phyloP scores from a whole-genome alignment of 345 rosid genomes.

The Zanthoxylum bungeanum region DNA sequence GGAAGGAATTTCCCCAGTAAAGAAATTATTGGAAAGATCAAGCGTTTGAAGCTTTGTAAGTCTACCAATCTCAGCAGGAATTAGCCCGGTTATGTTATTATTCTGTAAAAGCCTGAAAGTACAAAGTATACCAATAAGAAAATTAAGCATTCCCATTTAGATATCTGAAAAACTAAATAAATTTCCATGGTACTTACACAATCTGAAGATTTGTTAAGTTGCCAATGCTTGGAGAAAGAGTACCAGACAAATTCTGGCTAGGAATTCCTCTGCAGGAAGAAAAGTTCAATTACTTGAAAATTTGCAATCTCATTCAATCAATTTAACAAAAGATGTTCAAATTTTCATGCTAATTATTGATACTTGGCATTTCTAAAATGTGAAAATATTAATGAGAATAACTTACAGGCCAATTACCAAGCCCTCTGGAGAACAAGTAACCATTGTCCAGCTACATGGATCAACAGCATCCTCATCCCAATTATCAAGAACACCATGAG shows the following conservation, averaged over 20 bases:
- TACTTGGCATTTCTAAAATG: neutral
- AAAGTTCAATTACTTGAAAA: constrained; percentile 14
- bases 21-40: constrained; percentile 83
- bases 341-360: neutral
- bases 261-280: constrained; percentile 67
- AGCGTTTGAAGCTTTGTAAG: constrained; percentile 78
- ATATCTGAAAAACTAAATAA: neutral
- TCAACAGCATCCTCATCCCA: constrained; percentile 95
- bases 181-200: constrained; percentile 43
- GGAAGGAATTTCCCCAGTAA: constrained; percentile 62
- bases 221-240: constrained; percentile 81
- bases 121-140: neutral
- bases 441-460: constrained; percentile 98
- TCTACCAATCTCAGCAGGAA: constrained; percentile 74
- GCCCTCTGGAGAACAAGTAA: constrained; percentile 74
- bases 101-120: constrained; percentile 68
- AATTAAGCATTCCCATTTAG: neutral
- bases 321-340: neutral
- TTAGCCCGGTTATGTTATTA: constrained; percentile 86
- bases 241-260: constrained; percentile 84
- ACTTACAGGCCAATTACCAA: constrained; percentile 85
- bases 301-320: neutral
- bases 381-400: neutral
- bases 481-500: constrained; percentile 85
- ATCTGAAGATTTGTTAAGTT: constrained; percentile 86